Percentiles rank a stretch among this genome's conserved stretches.
phyloP scores from a whole-genome alignment of 2,329 filamentous ascomycete species.

The Colletotrichum neosansevieriae region DNA sequence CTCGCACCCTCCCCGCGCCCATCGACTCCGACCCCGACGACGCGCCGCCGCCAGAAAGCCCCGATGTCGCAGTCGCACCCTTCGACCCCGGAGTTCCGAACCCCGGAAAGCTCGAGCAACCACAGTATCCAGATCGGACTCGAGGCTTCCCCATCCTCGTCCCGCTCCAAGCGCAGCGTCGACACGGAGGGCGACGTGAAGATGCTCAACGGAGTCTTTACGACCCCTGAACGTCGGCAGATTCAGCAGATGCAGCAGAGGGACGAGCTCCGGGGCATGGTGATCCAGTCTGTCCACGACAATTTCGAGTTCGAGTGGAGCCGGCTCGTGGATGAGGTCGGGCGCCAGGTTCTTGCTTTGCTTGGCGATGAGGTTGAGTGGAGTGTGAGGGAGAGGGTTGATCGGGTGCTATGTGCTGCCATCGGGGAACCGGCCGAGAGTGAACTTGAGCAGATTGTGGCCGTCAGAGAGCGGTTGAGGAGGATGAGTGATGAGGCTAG shows the following conservation, averaged over 20 bases:
- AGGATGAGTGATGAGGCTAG: conserved; percentile 20
- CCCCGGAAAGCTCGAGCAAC: not conserved
- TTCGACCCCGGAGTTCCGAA: not conserved
- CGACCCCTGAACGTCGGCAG: not conserved
- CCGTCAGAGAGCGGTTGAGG: conserved; percentile 21
- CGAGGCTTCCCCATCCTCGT: not conserved
- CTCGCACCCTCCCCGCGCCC: not conserved
- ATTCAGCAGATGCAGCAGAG: not conserved
- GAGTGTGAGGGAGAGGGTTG: not conserved
- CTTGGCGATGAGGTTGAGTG: not conserved
- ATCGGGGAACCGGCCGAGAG: not conserved
- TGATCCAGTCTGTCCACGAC: not conserved
- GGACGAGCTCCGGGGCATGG: not conserved
- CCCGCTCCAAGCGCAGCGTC: conserved; percentile 3
- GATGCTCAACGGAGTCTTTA: conserved; percentile 14
- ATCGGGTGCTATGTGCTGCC: not conserved
- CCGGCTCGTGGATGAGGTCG: not conserved
- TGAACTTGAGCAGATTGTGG: conserved; percentile 5
- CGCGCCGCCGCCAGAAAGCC: not conserved
- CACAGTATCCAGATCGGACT: not conserved
- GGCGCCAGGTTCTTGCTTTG: not conserved
- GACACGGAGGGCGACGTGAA: conserved; percentile 29
- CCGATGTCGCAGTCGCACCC: not conserved
- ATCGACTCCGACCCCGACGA: not conserved
- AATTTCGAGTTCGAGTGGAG: not conserved